A percentile compares a stretch with the other conserved stretches of the same genome.
Conservation (phyloP, 1,139 yeast species). For the Yamadazyma membranifaciens region DNA sequence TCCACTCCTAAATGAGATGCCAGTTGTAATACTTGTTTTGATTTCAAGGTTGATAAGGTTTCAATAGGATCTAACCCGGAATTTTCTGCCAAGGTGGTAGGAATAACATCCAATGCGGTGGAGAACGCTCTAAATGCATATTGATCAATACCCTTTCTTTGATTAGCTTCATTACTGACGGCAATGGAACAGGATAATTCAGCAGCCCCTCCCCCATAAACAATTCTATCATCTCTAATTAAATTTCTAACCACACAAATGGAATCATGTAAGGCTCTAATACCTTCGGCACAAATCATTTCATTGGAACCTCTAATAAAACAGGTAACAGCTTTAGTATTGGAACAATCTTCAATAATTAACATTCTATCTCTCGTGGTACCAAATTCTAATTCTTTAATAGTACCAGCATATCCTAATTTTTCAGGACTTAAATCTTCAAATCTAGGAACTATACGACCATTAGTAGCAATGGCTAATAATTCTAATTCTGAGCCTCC, state of each 20-base stretch:
- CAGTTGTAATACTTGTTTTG: conserved; percentile 77
- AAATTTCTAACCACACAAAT: conserved; percentile 96
- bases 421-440: conserved; percentile 84
- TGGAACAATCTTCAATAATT: conserved; percentile 87
- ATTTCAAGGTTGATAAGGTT: conserved; percentile 76
- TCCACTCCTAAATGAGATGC: conserved; percentile 84
- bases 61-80: conserved; percentile 95
- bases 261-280: conserved; percentile 95
- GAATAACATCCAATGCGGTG: conserved; percentile 84
- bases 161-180: conserved; percentile 89
- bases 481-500: conserved; percentile 97
- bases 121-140: conserved; percentile 97
- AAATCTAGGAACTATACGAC: conserved; percentile 95
- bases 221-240: conserved; percentile 87
- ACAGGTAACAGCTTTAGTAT: conserved; percentile 89
- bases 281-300: conserved; percentile 97
- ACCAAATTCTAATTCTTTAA: conserved; percentile 89
- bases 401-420: conserved; percentile 83
- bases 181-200: conserved; percentile 92
- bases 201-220: conserved; percentile 98
- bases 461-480: conserved; percentile 95
- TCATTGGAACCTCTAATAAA: conserved; percentile 93
- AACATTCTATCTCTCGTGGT: conserved; percentile 96
- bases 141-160: conserved; percentile 92
- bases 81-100: conserved; percentile 94